These are phyloP conservation scores for Pholiota microspora DNA, from an alignment of 768 basidiomycete species.

Conservation along the genomic window DNA sequence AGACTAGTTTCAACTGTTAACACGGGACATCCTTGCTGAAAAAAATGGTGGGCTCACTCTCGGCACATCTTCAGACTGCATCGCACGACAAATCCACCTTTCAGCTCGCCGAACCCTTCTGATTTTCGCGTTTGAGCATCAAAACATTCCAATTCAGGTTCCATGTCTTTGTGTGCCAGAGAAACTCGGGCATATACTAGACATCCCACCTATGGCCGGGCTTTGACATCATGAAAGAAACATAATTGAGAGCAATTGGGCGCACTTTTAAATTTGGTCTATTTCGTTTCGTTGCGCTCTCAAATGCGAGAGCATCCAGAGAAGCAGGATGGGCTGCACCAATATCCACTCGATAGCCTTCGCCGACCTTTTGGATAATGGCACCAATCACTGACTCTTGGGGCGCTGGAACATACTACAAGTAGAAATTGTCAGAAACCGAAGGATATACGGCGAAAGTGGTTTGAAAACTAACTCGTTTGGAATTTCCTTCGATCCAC, in stretches of 20 bases:
- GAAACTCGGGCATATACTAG: constrained; percentile 92
- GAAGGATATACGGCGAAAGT: neutral
- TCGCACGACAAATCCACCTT: constrained; percentile 79
- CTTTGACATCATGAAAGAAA: neutral
- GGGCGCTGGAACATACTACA: constrained; percentile 85
- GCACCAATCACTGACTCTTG: constrained; percentile 90
- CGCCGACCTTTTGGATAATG: constrained; percentile 76
- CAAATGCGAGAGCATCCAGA: constrained; percentile 90
- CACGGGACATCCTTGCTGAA: neutral
- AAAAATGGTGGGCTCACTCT: constrained; percentile 52
- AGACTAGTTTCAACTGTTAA: constrained; percentile 43
- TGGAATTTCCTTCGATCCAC: constrained; percentile 88
- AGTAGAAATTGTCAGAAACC: constrained; percentile 5
- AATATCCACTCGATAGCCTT: constrained; percentile 93
- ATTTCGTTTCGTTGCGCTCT: constrained; percentile 93
- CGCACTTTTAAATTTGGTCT: constrained; percentile 88
- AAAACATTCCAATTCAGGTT: constrained; percentile 96
- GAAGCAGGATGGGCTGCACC: constrained; percentile 84
- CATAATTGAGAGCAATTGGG: neutral
- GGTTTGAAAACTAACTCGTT: constrained; percentile 60
- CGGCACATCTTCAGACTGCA: constrained; percentile 87
- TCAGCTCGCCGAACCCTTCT: constrained; percentile 92
- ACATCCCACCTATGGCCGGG: constrained; percentile 70
- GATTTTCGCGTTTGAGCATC: constrained; percentile 91
- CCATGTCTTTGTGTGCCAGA: constrained; percentile 95